Conservation (phyloP, 768 basidiomycete species). For the Megacollybia marginata region DNA sequence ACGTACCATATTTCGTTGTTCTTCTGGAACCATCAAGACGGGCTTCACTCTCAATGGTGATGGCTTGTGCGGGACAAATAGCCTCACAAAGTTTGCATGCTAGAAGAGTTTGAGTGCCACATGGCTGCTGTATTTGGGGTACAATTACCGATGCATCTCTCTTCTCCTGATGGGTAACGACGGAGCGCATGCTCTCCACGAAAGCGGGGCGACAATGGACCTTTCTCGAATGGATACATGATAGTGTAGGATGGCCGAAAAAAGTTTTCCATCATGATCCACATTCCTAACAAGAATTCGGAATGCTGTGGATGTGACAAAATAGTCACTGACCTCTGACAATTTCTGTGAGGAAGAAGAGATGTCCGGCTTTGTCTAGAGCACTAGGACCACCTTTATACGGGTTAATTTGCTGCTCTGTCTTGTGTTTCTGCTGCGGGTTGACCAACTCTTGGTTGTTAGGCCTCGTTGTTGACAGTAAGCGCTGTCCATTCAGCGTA, state of each 20-base stretch:
- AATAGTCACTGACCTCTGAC: slow-evolving; percentile 65
- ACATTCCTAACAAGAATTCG: slow-evolving; percentile 65
- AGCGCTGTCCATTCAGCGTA: too few relatives aligned
- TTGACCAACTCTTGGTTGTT: background rate
- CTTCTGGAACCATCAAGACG: slow-evolving; percentile 91
- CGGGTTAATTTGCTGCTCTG: slow-evolving; percentile 32
- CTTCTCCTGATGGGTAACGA: slow-evolving; percentile 95
- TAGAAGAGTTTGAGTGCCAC: slow-evolving; percentile 19
- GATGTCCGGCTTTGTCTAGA: slow-evolving; percentile 89
- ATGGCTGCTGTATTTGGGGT: background rate
- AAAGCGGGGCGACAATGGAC: slow-evolving; percentile 95
- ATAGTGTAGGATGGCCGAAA: slow-evolving; percentile 97
- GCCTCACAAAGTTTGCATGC: slow-evolving; percentile 99
- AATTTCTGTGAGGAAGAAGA: slow-evolving; percentile 99
- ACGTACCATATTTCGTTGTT: slow-evolving; percentile 93
- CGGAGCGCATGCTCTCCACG: slow-evolving; percentile 97
- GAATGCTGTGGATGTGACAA: slow-evolving; percentile 6
- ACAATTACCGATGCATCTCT: slow-evolving; percentile 95
- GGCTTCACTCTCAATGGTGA: slow-evolving; percentile 97
- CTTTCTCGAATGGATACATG: slow-evolving; percentile 98
- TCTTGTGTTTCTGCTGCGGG: background rate
- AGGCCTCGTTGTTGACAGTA: too few relatives aligned
- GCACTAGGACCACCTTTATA: slow-evolving; percentile 82
- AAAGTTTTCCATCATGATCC: slow-evolving; percentile 90
- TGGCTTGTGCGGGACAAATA: slow-evolving; percentile 98